Evolutionary conservation across 176 grass and related monocot species (phyloP), one percentile per base, ranked within the genome.

Genomic region (Panicum miliaceum): DNA sequence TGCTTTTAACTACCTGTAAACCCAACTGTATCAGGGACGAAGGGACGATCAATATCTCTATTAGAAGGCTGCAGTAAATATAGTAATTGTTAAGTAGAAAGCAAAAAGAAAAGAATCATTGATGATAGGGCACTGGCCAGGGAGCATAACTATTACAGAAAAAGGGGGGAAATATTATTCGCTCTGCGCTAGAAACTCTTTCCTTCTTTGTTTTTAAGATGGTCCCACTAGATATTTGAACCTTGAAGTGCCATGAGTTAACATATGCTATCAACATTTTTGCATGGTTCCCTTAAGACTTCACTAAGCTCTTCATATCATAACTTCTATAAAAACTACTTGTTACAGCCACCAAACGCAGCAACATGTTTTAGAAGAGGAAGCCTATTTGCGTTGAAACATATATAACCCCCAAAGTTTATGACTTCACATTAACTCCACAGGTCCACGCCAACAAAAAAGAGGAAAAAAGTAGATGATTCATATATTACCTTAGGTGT

Each of bases 401-500:
- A 15, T 25, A 64, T 64, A 18, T 25, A 73, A 75, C 46, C 43
- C 32, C 32, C 19, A 83, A 38, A 22, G 35, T 53, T 67, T 61
- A 82, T 46, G 4, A 73, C 42, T 36, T 72, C 41, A 91, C 13
- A 34, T 48, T 87, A 58, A 35, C 22, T 75, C 35, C 45, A 80
- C 14, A 35, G 19, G 64, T 52, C 22, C 36, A 80, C 5, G 42
- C 15, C 20, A 36, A 76, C 1, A 61, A 23, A 43, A 11, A 52
- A 6, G 51, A 38, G 34, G 37, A 20, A 36, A 80, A 82, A 26
- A 13, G 18, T 4, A 73, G 64, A 29, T 12, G n/a, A 82, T 66
- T 83, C 16, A 73, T 51, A 19, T 63, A 84, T 73, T 90, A 92
- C 96, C 93, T 90, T 99, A 47, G 96, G 93, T 78, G 96, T 99